Percentiles rank a stretch among this genome's conserved stretches.
Evolutionary conservation across 768 basidiomycete genomes (phyloP).

Genomic region (Naganishia kalamii): DNA sequence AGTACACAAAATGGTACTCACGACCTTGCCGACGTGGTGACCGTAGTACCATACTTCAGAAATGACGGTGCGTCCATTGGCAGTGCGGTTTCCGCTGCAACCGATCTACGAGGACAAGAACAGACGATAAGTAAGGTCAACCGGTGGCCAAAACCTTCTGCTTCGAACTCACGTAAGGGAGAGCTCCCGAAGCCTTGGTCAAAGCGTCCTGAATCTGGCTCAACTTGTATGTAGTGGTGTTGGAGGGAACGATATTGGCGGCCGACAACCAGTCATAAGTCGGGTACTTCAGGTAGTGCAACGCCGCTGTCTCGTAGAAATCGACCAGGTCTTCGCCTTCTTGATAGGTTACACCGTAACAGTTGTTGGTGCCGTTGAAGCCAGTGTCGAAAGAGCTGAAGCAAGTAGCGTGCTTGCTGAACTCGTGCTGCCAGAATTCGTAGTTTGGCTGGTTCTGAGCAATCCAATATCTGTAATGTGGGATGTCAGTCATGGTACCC

Average conservation of each 20-base stretch:
- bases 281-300: conserved; percentile 55
- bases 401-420: conserved; percentile 53
- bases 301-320: conserved; percentile 59
- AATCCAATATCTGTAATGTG: conserved; percentile 55
- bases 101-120: not conserved
- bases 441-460: conserved; percentile 59
- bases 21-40: conserved; percentile 55
- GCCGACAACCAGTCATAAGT: conserved; percentile 65
- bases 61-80: conserved; percentile 36
- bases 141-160: not conserved
- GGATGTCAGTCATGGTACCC: no score
- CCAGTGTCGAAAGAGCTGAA: conserved; percentile 66
- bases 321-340: conserved; percentile 64
- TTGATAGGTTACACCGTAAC: conserved; percentile 59
- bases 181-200: conserved; percentile 56
- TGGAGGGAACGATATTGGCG: conserved; percentile 64
- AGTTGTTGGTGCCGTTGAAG: conserved; percentile 45
- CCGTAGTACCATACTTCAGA: conserved; percentile 53
- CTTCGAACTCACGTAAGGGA: conserved; percentile 51
- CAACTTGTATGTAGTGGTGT: conserved; percentile 60
- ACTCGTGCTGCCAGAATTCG: conserved; percentile 61
- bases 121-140: no score
- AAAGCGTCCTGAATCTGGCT: conserved; percentile 55
- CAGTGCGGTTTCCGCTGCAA: conserved; percentile 38
- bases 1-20: not conserved